These are phyloP conservation scores for Casuarina cunninghamiana DNA, from an alignment of 306 rosid species.

Conservation along the genomic window DNA sequence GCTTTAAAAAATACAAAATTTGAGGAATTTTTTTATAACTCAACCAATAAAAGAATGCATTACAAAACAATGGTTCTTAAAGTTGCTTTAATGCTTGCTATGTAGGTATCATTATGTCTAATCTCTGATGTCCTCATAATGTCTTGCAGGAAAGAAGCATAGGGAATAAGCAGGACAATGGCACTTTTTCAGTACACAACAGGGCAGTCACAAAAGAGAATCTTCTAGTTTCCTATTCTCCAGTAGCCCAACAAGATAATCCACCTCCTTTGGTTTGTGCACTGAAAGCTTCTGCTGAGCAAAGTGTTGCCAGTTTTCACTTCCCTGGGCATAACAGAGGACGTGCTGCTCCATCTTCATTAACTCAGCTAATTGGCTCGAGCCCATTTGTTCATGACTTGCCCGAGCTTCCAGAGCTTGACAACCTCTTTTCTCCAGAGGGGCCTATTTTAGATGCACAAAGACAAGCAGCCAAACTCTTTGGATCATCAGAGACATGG, in stretches of 20 bases:
- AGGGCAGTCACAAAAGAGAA: slow-evolving; percentile 25
- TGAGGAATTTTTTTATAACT: neutral
- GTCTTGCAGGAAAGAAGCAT: slow-evolving; percentile 40
- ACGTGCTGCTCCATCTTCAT: slow-evolving; percentile 69
- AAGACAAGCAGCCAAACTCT: slow-evolving; percentile 68
- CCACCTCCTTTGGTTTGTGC: slow-evolving; percentile 69
- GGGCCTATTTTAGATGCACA: slow-evolving; percentile 89
- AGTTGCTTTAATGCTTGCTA: slow-evolving; percentile 1
- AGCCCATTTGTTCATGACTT: slow-evolving; percentile 70
- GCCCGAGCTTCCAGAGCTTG: slow-evolving; percentile 80
- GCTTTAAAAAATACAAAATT: no score
- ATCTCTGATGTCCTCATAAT: neutral
- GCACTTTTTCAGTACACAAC: slow-evolving; percentile 14
- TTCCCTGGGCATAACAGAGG: slow-evolving; percentile 97
- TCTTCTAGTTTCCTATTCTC: slow-evolving; percentile 11
- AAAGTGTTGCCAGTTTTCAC: slow-evolving; percentile 68
- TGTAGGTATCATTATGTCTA: neutral
- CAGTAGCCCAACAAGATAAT: slow-evolving; percentile 22
- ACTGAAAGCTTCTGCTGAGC: slow-evolving; percentile 64
- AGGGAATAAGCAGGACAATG: slow-evolving; percentile 17
- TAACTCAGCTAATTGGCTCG: slow-evolving; percentile 63
- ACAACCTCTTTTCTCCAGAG: slow-evolving; percentile 69
- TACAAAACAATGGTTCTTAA: neutral
- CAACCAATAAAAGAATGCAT: neutral
- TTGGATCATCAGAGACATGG: slow-evolving; percentile 82